Evolutionary conservation across 2,329 filamentous ascomycete species (phyloP), one percentile per base, ranked within the genome.

Genomic region (Dactylellina cionopaga): DNA sequence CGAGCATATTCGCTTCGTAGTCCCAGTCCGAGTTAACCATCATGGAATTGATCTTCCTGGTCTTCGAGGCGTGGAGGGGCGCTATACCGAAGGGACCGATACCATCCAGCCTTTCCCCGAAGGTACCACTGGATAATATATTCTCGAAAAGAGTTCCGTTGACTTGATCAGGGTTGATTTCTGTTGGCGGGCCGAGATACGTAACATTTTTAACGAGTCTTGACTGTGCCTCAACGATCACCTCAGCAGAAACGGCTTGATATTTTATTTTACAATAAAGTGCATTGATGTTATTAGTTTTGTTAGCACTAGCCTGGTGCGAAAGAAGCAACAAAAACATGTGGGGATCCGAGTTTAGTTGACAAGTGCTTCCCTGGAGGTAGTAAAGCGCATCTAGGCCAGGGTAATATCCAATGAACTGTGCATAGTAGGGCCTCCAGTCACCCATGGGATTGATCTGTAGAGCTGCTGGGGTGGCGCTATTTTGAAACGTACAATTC

Each of bases 241-340:
- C 51, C n/a, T 68, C 64, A n/a, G 59, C 49, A 2, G 66, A n/a
- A 6, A 33, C 37, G 10, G 25, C 49, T 15, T 46, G 46, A 17
- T 75, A 76, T 7, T 56, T 74, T 3, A 62, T n/a, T 31, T 59
- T 59, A 29, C 75, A 75, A 24, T 49, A 75, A 3, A 69, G 27
- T 11, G 63, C 56, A 15, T 58, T 65, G 3, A 75, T 51, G 6
- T 25, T 47, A 4, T 19, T 31, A 22, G 59, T 74, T 17, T 54
- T 49, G n/a, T 64, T 69, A 9, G 31, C 17, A 13, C 56, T 54
- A 0, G 11, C 13, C n/a, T 62, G 49, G 24, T 63, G 49, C 1
- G 65, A 56, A 49, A 72, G 64, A 13, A 76, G 37, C 3, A 72
- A 29, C 1, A 76, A 27, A 55, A 75, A 75, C 46, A 75, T 51